Percentiles rank a stretch among this genome's conserved stretches.
Evolutionary conservation across 1,139 yeast species (phyloP).

Genomic region (Arxiozyma slooffiae): DNA sequence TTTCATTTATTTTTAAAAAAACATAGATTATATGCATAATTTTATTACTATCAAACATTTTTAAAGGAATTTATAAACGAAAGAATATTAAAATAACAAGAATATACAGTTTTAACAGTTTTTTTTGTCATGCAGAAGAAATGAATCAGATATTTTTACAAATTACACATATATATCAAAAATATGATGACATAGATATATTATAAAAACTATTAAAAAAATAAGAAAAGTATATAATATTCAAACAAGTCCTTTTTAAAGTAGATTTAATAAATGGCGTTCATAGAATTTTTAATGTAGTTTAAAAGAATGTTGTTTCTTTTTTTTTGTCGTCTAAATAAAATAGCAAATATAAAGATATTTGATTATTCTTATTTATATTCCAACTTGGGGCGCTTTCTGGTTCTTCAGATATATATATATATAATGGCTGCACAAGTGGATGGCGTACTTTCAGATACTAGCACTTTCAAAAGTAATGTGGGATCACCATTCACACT

Average conservation of each 20-base stretch:
- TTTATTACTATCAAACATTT: too few species aligned
- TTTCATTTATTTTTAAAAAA: too few species aligned
- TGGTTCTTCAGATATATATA: neutral
- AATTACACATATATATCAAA: neutral
- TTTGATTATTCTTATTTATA: too few species aligned
- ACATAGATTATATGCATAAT: too few species aligned
- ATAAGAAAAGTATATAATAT: neutral
- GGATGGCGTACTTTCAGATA: conserved; percentile 63
- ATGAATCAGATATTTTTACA: too few species aligned
- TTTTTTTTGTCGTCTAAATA: too few species aligned
- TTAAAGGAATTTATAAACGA: too few species aligned
- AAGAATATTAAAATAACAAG: neutral
- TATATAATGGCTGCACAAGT: conserved; percentile 24
- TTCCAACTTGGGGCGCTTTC: neutral
- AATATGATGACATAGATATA: neutral
- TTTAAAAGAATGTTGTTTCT: too few species aligned
- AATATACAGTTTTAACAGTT: neutral
- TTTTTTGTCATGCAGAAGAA: neutral
- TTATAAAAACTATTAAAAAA: neutral
- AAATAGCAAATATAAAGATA: too few species aligned
- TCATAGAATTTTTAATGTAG: too few species aligned
- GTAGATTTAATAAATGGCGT: too few species aligned
- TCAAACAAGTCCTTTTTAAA: neutral
- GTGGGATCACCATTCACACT: conserved; percentile 32
- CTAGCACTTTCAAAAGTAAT: conserved; percentile 53